Base-by-base conservation (phyloP, 2,329 filamentous ascomycete species). In the Simplicillium aogashimaense region DNA sequence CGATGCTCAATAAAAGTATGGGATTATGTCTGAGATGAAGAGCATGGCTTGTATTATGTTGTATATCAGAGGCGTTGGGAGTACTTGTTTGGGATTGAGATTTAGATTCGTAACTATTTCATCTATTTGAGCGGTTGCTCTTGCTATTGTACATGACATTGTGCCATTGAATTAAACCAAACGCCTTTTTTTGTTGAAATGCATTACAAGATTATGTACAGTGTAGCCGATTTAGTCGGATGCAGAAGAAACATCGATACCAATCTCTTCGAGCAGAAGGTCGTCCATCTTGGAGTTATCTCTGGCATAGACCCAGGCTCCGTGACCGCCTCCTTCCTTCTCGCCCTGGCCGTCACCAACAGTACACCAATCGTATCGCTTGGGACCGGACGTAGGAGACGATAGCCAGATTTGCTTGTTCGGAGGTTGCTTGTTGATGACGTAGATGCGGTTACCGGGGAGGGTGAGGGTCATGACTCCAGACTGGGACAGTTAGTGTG, bases 341-440 rank as follows among this genome's bases (percentile, higher is more conserved):
- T 87, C 74, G 18, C 44, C 43, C 52, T 88, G 83, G 28, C 75
- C 70, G 52, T 92, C 86, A 43, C 81, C 78, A 36, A 69, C 52
- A 38, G 89, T 59, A 41, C 94, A 83, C 76, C 86, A 98, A 61
- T 97, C 89, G 66, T 83, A 98, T 43, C 90, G 81, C 66, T 95
- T 95, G 12, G 92, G 92, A 0, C 92, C 92, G 6, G 86, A 89
- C 40, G 87, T 69, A 4, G 92, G 92, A 34, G 87, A 94, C 30
- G 86, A 92, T 35, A 97, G 78, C 92, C 92, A 98, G 56, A 98
- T 95, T 59, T 84, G 92, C 70, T 88, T 92, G 71, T 95, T 97
- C 15, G 90, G 88, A 0, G 92, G 92, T 62, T 98, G 92, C 64
- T 98, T 98, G 76, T 98, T 98, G 65, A 98, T 75, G 44, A 98